Evolutionary conservation across 2,329 filamentous ascomycete genomes (phyloP), one percentile per base, ranked within the genome.

Genomic region (Aspergillus jensenii): DNA sequence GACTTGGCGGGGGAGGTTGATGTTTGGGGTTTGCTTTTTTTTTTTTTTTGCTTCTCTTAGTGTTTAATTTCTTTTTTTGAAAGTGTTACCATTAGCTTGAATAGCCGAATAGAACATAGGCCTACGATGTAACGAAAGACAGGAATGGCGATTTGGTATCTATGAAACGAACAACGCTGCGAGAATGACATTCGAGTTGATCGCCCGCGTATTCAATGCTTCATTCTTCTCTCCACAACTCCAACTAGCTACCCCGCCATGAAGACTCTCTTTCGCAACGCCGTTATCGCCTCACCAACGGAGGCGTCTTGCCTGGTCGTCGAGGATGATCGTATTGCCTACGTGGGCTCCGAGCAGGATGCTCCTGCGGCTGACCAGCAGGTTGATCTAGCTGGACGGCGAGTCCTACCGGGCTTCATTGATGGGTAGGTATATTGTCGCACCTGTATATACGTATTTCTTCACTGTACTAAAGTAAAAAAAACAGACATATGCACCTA

Each of bases 391-490:
- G 52, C 68, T 0, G 66, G 70, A 8, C 69, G 67, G 35, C 70
- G 75, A 25, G 67, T 81, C 1, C 65, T 80, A 1, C 79, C 80
- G 0, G 75, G 77, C 0, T 82, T 82, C 58, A 76, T 82, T 40
- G 80, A 82, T 60, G 78, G 75, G 17, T 79, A 81, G 7, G 15
- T 33, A 4, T 15, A 23, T 27, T 31, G 9, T 31, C 27, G 8
- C 9, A 31, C 27, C 27, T 31, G 3, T 31, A 31, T 31, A 4
- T 21, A 21, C 19, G 27, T 31, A 31, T 31, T 7, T 25, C 23
- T 31, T 31, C 27, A 11, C 8, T 11, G 27, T 27, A 43, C 43
- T 44, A 14, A 52, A 31, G 27, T 35, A 46, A 35, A 9, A 23
- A 19, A 46, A n/a, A 21, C 6, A 65, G 64, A 47, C 64, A 66